phyloP scores from a whole-genome alignment of 805 yeast genomes.

The Ogataea dorogensis region DNA sequence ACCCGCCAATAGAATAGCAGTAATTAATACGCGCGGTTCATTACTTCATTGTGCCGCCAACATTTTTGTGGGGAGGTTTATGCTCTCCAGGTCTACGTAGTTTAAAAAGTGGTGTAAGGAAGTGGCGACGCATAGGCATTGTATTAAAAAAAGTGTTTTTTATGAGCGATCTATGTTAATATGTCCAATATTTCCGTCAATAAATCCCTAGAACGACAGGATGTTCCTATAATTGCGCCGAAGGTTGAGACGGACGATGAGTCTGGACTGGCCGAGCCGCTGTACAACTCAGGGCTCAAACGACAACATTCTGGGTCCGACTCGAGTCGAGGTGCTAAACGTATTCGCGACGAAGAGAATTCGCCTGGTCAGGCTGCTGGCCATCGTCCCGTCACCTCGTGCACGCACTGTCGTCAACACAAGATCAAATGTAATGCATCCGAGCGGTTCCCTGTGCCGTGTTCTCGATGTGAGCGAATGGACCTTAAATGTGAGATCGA shows the following conservation, averaged over 20 bases:
- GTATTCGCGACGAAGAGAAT: slow-evolving; percentile 14
- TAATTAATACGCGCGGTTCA: slow-evolving; percentile 1
- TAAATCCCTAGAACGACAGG: slow-evolving; percentile 5
- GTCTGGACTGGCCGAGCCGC: slow-evolving; percentile 2
- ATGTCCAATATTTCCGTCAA: slow-evolving; percentile 10
- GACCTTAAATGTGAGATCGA: slow-evolving; percentile 81
- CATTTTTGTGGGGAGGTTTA: slow-evolving; percentile 9
- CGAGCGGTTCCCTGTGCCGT: slow-evolving; percentile 75
- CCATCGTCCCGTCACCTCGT: slow-evolving; percentile 87
- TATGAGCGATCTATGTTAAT: slow-evolving; percentile 4
- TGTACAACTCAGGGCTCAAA: slow-evolving; percentile 4
- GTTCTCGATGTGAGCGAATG: slow-evolving; percentile 80
- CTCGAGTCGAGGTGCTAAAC: slow-evolving; percentile 1
- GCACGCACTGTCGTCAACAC: slow-evolving; percentile 93
- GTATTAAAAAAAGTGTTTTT: slow-evolving; percentile 2
- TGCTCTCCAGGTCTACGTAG: slow-evolving; percentile 3
- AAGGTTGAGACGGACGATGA: slow-evolving; percentile 11
- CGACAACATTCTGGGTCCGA: slow-evolving; percentile 5
- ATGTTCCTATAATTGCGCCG: slow-evolving; percentile 9
- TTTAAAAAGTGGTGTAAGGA: slow-evolving; percentile 12
- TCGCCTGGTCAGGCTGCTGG: slow-evolving; percentile 38
- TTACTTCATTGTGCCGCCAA: background rate
- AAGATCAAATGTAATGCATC: slow-evolving; percentile 92
- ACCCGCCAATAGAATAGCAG: slow-evolving; percentile 6
- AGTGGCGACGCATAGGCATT: slow-evolving; percentile 1